Evolutionary conservation across 2,329 filamentous ascomycete species (phyloP).

Genomic region (Fusarium denticulatum): DNA sequence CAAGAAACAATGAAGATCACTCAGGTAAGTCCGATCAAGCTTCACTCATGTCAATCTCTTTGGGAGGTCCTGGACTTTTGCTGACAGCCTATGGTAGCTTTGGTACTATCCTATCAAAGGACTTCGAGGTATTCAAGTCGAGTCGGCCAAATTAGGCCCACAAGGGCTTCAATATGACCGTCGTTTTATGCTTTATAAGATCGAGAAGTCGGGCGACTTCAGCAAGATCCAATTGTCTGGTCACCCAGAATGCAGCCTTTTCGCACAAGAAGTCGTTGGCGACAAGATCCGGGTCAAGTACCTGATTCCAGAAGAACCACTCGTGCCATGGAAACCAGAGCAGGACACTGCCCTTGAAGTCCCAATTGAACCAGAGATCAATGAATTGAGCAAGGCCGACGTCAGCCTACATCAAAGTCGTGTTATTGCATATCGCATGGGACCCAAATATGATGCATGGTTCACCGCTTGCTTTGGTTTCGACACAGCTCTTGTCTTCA

Average conservation of each 20-base stretch:
- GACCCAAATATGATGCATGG: constrained; percentile 67
- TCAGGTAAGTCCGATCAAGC: constrained; percentile 30
- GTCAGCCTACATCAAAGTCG: constrained; percentile 69
- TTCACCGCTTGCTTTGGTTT: constrained; percentile 75
- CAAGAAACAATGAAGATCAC: constrained; percentile 47
- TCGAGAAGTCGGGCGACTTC: constrained; percentile 53
- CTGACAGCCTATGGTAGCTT: constrained; percentile 51
- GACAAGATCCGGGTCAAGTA: constrained; percentile 57
- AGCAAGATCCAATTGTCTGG: constrained; percentile 69
- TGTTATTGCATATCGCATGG: constrained; percentile 71
- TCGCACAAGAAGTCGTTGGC: constrained; percentile 64
- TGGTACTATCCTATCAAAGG: constrained; percentile 81
- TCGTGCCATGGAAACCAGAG: constrained; percentile 51
- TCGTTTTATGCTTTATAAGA: constrained; percentile 74
- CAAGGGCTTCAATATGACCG: constrained; percentile 74
- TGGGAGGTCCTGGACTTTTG: neutral
- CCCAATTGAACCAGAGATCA: constrained; percentile 63
- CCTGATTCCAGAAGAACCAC: constrained; percentile 49
- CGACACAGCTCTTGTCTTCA: constrained; percentile 68
- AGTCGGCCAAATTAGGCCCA: constrained; percentile 63
- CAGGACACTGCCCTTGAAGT: constrained; percentile 59
- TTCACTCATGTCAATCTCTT: neutral
- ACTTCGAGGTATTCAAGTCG: constrained; percentile 68
- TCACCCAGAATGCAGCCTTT: constrained; percentile 70
- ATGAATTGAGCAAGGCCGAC: constrained; percentile 57